Conservation (phyloP, 2,329 filamentous ascomycete species). For the Mycosphaerella arachidis region DNA sequence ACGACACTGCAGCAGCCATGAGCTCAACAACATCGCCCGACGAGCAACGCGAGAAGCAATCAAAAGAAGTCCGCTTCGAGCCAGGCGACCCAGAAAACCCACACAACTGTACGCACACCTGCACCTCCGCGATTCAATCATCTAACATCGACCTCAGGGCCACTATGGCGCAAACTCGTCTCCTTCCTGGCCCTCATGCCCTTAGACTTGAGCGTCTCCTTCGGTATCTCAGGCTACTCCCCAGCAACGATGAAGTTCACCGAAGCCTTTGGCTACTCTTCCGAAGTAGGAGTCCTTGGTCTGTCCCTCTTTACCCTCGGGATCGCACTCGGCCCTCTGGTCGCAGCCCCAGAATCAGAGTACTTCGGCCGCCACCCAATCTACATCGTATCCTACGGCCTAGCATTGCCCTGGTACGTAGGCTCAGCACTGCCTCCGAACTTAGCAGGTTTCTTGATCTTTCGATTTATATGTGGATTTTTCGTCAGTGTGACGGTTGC, state of each 20-base stretch:
- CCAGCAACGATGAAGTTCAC: conserved; percentile 40
- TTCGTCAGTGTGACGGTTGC: conserved; percentile 35
- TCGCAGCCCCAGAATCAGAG: conserved; percentile 13
- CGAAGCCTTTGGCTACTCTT: conserved; percentile 39
- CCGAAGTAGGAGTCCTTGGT: conserved; percentile 41
- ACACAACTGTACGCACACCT: background rate
- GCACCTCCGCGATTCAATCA: background rate
- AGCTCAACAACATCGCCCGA: background rate
- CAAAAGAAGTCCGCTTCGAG: conserved; percentile 5
- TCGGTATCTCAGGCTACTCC: conserved; percentile 46
- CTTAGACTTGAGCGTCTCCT: conserved; percentile 23
- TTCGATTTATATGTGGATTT: conserved; percentile 43
- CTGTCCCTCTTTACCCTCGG: conserved; percentile 43
- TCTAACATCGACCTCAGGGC: conserved; percentile 2
- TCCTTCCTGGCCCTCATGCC: conserved; percentile 12
- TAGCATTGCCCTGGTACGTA: conserved; percentile 41
- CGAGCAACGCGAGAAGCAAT: background rate
- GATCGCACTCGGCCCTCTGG: conserved; percentile 34
- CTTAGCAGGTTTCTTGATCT: conserved; percentile 39
- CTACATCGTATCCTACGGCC: conserved; percentile 33
- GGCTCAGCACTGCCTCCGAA: conserved; percentile 41
- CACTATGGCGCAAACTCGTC: conserved; percentile 11
- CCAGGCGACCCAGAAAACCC: conserved; percentile 1
- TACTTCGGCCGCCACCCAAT: conserved; percentile 13
- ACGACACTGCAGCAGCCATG: background rate